Percentiles rank a stretch among this genome's conserved stretches.
Conservation (phyloP, 768 basidiomycete species). For the Ramaria sp. region DNA sequence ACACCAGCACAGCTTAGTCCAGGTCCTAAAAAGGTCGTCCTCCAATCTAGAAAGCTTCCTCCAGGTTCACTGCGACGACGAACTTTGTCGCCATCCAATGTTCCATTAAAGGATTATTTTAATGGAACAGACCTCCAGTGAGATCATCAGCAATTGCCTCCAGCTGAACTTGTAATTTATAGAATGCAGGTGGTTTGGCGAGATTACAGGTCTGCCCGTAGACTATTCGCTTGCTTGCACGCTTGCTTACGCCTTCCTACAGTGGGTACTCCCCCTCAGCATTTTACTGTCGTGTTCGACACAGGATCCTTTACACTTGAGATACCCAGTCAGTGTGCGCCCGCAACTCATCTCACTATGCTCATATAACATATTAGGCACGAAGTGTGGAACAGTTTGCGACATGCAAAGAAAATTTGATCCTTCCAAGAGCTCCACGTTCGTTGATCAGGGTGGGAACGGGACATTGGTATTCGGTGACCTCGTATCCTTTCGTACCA, state of each 20-base stretch:
- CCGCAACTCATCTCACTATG: neutral
- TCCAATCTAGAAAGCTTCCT: neutral
- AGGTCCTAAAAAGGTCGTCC: neutral
- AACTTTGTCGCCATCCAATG: neutral
- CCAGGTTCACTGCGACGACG: neutral
- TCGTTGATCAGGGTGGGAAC: constrained; percentile 30
- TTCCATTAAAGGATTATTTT: constrained; percentile 27
- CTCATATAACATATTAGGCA: constrained; percentile 20
- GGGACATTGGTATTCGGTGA: constrained; percentile 36
- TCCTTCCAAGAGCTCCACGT: constrained; percentile 38
- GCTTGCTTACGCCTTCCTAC: no score
- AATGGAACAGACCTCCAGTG: constrained; percentile 48
- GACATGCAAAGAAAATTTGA: constrained; percentile 36
- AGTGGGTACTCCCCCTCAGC: constrained; percentile 15
- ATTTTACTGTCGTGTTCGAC: constrained; percentile 15
- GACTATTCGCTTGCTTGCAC: no score
- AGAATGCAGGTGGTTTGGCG: constrained; percentile 38
- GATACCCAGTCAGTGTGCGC: neutral
- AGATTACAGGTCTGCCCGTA: constrained; percentile 20
- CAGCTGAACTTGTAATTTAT: neutral
- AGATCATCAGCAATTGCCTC: neutral
- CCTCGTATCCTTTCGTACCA: neutral
- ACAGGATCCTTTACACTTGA: constrained; percentile 11
- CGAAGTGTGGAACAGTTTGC: constrained; percentile 36
- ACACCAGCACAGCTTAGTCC: neutral